These are phyloP conservation scores for Colletotrichum cuscutae DNA, from an alignment of 2,329 filamentous ascomycete species.

Conservation along the genomic window DNA sequence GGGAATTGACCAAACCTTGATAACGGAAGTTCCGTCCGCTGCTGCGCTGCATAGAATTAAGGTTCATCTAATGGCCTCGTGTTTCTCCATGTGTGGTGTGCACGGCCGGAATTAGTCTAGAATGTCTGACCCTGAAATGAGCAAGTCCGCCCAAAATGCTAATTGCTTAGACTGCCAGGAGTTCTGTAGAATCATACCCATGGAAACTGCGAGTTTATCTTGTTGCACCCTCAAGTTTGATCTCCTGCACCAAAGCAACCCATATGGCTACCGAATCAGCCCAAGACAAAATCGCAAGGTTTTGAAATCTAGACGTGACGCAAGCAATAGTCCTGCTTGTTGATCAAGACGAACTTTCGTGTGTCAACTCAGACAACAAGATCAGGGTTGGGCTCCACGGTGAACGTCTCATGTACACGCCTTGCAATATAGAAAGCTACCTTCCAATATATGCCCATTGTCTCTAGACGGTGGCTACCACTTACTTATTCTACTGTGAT, in stretches of 20 bases:
- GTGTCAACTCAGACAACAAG: no score
- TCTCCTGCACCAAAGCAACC: background rate
- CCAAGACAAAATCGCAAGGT: background rate
- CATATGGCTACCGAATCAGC: no score
- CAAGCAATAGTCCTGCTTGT: no score
- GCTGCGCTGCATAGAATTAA: background rate
- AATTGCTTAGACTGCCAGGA: background rate
- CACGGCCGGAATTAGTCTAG: background rate
- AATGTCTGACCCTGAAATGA: background rate
- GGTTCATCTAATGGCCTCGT: background rate
- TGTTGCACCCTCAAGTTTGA: background rate
- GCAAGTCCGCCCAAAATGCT: background rate
- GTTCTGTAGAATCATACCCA: background rate
- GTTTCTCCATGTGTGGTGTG: background rate
- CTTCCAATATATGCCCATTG: background rate
- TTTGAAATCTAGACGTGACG: background rate
- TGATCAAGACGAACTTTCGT: no score
- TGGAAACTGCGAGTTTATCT: background rate
- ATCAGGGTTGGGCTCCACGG: no score
- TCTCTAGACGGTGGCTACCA: background rate
- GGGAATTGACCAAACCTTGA: background rate
- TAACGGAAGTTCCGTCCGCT: background rate
- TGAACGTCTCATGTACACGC: no score
- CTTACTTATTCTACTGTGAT: background rate
- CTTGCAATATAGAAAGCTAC: no score